Evolutionary conservation across 805 yeast species (phyloP).

Genomic region (Pichia paraexigua): DNA sequence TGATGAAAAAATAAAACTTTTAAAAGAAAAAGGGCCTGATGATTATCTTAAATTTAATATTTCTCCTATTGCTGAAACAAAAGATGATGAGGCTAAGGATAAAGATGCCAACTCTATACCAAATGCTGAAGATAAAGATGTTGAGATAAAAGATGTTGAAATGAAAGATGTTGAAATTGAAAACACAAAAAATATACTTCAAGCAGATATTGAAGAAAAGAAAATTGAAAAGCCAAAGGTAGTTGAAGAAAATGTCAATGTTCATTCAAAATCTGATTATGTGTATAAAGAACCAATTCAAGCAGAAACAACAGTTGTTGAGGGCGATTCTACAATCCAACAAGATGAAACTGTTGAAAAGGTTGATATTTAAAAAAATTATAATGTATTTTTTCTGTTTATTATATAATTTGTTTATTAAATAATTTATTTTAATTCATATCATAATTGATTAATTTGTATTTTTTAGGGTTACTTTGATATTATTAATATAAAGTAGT

Average conservation of each 20-base stretch:
- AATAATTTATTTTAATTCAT: not conserved
- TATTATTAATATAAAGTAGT: not conserved
- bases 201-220: conserved; percentile 5
- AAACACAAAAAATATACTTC: not conserved
- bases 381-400: not conserved
- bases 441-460: not conserved
- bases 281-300: not conserved
- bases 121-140: not conserved
- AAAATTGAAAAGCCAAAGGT: conserved; percentile 8
- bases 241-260: not conserved
- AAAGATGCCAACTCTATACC: not conserved
- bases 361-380: conserved; percentile 5
- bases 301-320: conserved; percentile 24
- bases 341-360: conserved; percentile 35
- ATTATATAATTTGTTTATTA: not conserved
- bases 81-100: not conserved
- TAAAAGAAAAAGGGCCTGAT: conserved; percentile 35
- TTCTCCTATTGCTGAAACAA: not conserved
- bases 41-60: conserved; percentile 17
- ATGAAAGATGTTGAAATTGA: not conserved
- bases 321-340: conserved; percentile 42
- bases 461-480: not conserved
- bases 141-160: not conserved
- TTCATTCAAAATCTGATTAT: conserved; percentile 10
- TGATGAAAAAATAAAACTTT: conserved; percentile 27